A percentile compares a stretch with the other conserved stretches of the same genome.
phyloP scores from a whole-genome alignment of 176 grass and related monocot species.

The Paspalum notatum region DNA sequence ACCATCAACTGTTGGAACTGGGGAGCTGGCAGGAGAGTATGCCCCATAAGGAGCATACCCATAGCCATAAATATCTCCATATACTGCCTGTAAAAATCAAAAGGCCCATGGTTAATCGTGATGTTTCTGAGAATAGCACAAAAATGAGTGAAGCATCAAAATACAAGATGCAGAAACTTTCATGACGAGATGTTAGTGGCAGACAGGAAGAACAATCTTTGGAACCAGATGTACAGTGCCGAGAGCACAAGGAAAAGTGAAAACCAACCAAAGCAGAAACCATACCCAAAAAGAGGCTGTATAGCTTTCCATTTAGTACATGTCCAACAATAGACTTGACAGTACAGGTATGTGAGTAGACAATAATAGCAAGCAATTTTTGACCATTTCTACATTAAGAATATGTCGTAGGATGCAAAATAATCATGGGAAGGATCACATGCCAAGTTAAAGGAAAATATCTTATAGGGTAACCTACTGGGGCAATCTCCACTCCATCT shows the following conservation, averaged over 20 bases:
- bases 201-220: slow-evolving; percentile 28
- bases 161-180: background rate
- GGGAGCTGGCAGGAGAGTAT: slow-evolving; percentile 84
- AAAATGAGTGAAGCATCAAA: background rate
- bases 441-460: slow-evolving; percentile 7
- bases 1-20: slow-evolving; percentile 81
- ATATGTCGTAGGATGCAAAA: slow-evolving; percentile 28
- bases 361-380: slow-evolving; percentile 50
- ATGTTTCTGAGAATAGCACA: slow-evolving; percentile 5
- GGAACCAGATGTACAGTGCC: background rate
- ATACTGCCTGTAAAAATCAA: slow-evolving; percentile 63
- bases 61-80: slow-evolving; percentile 97
- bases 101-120: background rate
- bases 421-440: slow-evolving; percentile 20
- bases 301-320: slow-evolving; percentile 45
- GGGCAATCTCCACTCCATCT: slow-evolving; percentile 82
- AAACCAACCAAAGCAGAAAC: slow-evolving; percentile 23
- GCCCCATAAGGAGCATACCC: slow-evolving; percentile 88
- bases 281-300: slow-evolving; percentile 18
- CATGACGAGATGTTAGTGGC: slow-evolving; percentile 42
- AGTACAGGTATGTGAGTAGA: slow-evolving; percentile 26
- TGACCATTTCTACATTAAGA: slow-evolving; percentile 22
- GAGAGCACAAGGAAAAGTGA: slow-evolving; percentile 16
- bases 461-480: slow-evolving; percentile 44
- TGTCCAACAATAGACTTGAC: slow-evolving; percentile 41